A percentile compares a stretch with the other conserved stretches of the same genome.
These are phyloP conservation scores for Colletotrichum sp. DNA, from an alignment of 2,329 filamentous ascomycete species.

Conservation along the genomic window DNA sequence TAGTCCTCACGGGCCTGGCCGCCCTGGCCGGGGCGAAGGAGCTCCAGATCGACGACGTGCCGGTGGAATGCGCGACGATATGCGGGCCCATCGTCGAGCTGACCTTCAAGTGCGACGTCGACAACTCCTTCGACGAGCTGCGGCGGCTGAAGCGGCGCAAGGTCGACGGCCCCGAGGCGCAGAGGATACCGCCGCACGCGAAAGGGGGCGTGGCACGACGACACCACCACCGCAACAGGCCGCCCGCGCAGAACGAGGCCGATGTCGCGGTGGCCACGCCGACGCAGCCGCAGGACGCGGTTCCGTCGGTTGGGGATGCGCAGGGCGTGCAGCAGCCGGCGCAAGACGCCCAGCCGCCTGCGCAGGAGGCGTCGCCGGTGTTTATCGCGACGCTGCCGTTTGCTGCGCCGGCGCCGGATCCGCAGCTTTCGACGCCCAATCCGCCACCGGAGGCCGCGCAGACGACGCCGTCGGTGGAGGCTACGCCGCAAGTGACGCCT, in stretches of 20 bases:
- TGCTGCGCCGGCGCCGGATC: background rate
- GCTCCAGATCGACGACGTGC: slow-evolving; percentile 40
- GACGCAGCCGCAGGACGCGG: background rate
- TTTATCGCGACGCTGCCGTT: slow-evolving; percentile 15
- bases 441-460: background rate
- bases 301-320: background rate
- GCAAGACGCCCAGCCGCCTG: background rate
- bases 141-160: slow-evolving; percentile 31
- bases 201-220: background rate
- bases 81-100: slow-evolving; percentile 49
- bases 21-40: slow-evolving; percentile 32
- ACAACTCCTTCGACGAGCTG: slow-evolving; percentile 23
- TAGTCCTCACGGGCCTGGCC: slow-evolving; percentile 33
- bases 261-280: background rate
- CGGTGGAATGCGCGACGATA: slow-evolving; percentile 43
- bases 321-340: background rate
- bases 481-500: background rate
- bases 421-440: background rate
- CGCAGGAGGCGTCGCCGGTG: background rate
- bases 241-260: background rate
- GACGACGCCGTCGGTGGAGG: background rate
- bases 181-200: background rate
- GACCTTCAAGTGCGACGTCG: slow-evolving; percentile 38
- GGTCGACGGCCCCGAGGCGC: background rate
- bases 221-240: slow-evolving; percentile 1